phyloP scores from a whole-genome alignment of 1,284 basidiomycete genomes.

The Xerocomus nothofagi region DNA sequence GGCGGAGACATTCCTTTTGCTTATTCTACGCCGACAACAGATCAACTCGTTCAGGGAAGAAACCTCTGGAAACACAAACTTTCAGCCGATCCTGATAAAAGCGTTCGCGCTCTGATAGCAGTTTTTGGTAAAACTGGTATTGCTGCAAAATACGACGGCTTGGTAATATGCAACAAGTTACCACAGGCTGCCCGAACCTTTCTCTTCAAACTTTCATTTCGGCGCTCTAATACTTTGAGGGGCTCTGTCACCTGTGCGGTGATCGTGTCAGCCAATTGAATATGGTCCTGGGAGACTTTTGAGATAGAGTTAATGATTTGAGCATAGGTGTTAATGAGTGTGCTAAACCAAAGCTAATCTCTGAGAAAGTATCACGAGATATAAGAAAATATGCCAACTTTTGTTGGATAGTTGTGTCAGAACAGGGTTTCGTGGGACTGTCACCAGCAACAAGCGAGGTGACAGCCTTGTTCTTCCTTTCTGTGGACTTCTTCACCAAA shows the following conservation, averaged over 20 bases:
- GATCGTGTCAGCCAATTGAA: slow-evolving; percentile 62
- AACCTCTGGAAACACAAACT: slow-evolving; percentile 41
- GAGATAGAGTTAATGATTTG: slow-evolving; percentile 62
- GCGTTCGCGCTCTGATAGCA: slow-evolving; percentile 68
- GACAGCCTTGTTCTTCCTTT: slow-evolving; percentile 66
- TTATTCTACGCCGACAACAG: slow-evolving; percentile 51
- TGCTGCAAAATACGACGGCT: slow-evolving; percentile 45
- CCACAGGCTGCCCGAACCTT: slow-evolving; percentile 43
- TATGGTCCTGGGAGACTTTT: slow-evolving; percentile 66
- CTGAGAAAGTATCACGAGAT: slow-evolving; percentile 14
- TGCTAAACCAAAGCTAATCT: slow-evolving; percentile 43
- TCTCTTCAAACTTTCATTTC: slow-evolving; percentile 66
- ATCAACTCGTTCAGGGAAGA: slow-evolving; percentile 6
- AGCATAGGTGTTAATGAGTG: slow-evolving; percentile 65
- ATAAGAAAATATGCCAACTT: slow-evolving; percentile 44
- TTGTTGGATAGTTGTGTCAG: slow-evolving; percentile 50
- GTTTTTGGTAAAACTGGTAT: slow-evolving; percentile 67
- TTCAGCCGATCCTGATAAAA: slow-evolving; percentile 67
- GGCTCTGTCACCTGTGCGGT: slow-evolving; percentile 61
- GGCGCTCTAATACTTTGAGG: slow-evolving; percentile 59
- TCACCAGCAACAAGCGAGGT: slow-evolving; percentile 58
- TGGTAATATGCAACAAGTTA: slow-evolving; percentile 4
- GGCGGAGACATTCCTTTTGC: slow-evolving; percentile 54
- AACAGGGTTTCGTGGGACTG: slow-evolving; percentile 64
- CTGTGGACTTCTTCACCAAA: slow-evolving; percentile 63